These are phyloP conservation scores for Carex arenaria DNA, from an alignment of 202 grass and related monocot genomes.

Conservation along the genomic window DNA sequence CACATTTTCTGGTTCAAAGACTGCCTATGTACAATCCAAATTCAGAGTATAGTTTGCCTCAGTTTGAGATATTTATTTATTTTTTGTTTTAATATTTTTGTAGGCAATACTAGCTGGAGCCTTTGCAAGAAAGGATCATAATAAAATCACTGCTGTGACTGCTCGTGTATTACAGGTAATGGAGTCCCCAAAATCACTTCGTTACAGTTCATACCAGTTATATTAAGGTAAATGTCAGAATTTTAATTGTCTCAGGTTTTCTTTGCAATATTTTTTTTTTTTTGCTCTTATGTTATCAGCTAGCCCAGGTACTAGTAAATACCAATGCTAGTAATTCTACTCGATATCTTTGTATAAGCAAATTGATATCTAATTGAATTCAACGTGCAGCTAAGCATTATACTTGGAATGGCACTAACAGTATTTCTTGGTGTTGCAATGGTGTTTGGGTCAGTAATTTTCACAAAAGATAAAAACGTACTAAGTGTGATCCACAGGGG, in stretches of 20 bases:
- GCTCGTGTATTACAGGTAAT: slow-evolving; percentile 84
- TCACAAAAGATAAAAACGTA: slow-evolving; percentile 65
- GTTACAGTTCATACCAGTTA: background rate
- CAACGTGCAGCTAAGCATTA: slow-evolving; percentile 73
- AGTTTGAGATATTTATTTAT: background rate
- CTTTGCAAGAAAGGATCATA: slow-evolving; percentile 63
- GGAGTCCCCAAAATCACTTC: background rate
- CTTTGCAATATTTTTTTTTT: background rate
- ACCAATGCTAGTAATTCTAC: background rate
- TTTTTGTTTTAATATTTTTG: background rate
- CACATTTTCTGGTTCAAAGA: background rate
- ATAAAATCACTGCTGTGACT: slow-evolving; percentile 52
- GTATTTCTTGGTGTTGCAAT: slow-evolving; percentile 60
- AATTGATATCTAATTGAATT: background rate
- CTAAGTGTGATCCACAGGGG: slow-evolving; percentile 65
- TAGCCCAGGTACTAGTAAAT: background rate
- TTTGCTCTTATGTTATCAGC: background rate
- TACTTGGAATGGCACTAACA: slow-evolving; percentile 72
- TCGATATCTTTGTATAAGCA: background rate
- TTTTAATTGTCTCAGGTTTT: background rate
- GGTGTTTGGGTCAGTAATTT: slow-evolving; percentile 78
- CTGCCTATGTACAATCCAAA: background rate
- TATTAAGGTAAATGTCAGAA: background rate
- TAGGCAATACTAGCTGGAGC: slow-evolving; percentile 89
- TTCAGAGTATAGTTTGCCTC: background rate